These are phyloP conservation scores for Tricholoma furcatifolium DNA, from an alignment of 768 basidiomycete species.

Conservation along the genomic window DNA sequence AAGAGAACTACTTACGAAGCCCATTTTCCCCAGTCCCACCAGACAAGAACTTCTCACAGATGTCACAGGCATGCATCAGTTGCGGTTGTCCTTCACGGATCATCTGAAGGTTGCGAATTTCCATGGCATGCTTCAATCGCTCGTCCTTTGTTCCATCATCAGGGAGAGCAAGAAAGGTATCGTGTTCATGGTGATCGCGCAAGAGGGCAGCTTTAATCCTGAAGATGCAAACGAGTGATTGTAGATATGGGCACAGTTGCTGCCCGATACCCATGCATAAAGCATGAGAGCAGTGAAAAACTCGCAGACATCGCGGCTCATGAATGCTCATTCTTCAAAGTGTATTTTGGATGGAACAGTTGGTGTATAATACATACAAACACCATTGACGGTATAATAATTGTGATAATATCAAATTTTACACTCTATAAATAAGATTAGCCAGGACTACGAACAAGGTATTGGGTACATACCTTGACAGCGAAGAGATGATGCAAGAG, in stretches of 20 bases:
- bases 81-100: too few relatives aligned
- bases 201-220: neutral
- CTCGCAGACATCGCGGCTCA: neutral
- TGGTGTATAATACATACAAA: neutral
- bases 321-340: neutral
- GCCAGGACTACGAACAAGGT: neutral
- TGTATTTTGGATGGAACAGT: neutral
- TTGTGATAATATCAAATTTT: neutral
- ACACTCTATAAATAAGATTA: neutral
- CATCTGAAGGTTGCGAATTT: too few relatives aligned
- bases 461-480: neutral
- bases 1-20: too few relatives aligned
- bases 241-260: neutral
- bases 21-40: too few relatives aligned
- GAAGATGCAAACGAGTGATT: neutral
- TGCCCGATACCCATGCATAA: neutral
- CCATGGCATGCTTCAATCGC: too few relatives aligned
- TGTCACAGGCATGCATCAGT: too few relatives aligned
- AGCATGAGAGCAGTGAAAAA: neutral
- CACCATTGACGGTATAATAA: neutral
- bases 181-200: too few relatives aligned
- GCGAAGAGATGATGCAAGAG: neutral
- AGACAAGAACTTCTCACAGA: too few relatives aligned
- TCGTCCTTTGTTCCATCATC: too few relatives aligned
- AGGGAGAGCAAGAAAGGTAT: too few relatives aligned